These are phyloP conservation scores for Aspergillus thermomutatus DNA, from an alignment of 2,329 filamentous ascomycete genomes.

Conservation along the genomic window DNA sequence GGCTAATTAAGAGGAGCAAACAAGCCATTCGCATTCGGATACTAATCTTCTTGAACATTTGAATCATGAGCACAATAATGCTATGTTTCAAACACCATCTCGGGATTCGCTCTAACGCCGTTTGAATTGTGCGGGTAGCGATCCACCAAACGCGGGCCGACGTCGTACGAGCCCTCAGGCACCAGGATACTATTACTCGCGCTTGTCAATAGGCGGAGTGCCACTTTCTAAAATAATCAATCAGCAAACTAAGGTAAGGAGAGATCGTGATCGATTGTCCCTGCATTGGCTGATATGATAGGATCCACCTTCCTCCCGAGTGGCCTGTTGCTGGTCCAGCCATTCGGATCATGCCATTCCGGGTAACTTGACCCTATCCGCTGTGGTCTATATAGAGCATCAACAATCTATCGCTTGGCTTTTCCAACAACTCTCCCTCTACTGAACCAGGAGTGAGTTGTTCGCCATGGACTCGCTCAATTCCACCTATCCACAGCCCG, in stretches of 20 bases:
- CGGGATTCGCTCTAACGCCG: neutral
- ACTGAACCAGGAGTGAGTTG: neutral
- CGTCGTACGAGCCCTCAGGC: neutral
- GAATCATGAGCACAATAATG: too few species aligned
- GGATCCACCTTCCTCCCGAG: neutral
- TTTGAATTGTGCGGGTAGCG: neutral
- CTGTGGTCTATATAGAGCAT: neutral
- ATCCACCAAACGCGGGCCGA: neutral
- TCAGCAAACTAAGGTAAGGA: too few species aligned
- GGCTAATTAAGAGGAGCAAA: too few species aligned
- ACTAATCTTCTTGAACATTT: too few species aligned
- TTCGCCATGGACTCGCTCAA: constrained; percentile 16
- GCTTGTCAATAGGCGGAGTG: too few species aligned
- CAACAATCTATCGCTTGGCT: neutral
- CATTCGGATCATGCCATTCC: constrained; percentile 12
- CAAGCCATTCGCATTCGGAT: too few species aligned
- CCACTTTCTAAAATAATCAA: neutral
- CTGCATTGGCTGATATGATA: neutral
- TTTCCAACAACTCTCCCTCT: neutral
- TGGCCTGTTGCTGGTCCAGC: constrained; percentile 11
- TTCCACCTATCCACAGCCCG: constrained; percentile 7
- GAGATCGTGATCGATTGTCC: neutral
- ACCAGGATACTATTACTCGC: neutral
- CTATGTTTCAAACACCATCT: neutral
- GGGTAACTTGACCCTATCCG: neutral